These are phyloP conservation scores for Trichocladium uniseriatum DNA, from an alignment of 495 filamentous ascomycete species.

Conservation along the genomic window DNA sequence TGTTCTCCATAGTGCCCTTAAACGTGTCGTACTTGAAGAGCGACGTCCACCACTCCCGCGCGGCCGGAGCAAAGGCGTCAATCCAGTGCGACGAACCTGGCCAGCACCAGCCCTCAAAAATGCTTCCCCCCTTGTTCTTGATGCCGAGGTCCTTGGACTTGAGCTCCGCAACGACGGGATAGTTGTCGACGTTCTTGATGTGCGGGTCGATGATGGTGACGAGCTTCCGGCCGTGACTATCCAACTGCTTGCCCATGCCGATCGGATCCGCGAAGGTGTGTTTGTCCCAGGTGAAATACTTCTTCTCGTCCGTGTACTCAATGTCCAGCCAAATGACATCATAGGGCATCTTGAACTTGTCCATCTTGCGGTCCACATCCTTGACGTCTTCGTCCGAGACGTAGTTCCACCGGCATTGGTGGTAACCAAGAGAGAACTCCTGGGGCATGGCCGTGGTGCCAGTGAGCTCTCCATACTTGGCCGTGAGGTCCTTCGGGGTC, in stretches of 20 bases:
- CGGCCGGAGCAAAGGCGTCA: constrained; percentile 84
- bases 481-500: constrained; percentile 66
- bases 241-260: constrained; percentile 79
- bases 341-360: constrained; percentile 88
- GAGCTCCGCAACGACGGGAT: constrained; percentile 67
- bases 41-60: constrained; percentile 76
- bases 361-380: constrained; percentile 91
- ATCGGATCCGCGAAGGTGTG: constrained; percentile 77
- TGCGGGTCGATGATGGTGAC: constrained; percentile 95
- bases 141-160: constrained; percentile 73
- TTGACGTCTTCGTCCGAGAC: constrained; percentile 92
- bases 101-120: constrained; percentile 98
- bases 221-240: constrained; percentile 74
- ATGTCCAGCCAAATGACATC: constrained; percentile 99
- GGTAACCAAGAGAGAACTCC: constrained; percentile 84
- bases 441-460: constrained; percentile 88
- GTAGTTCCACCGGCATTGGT: constrained; percentile 99
- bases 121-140: constrained; percentile 78
- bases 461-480: constrained; percentile 81
- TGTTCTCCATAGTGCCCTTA: constrained; percentile 70
- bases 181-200: constrained; percentile 82
- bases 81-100: constrained; percentile 93
- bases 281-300: constrained; percentile 95
- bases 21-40: constrained; percentile 83
- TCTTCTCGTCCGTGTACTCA: constrained; percentile 90